Conservation (phyloP, 805 yeast species). For the Starmerella ratchasimensis region DNA sequence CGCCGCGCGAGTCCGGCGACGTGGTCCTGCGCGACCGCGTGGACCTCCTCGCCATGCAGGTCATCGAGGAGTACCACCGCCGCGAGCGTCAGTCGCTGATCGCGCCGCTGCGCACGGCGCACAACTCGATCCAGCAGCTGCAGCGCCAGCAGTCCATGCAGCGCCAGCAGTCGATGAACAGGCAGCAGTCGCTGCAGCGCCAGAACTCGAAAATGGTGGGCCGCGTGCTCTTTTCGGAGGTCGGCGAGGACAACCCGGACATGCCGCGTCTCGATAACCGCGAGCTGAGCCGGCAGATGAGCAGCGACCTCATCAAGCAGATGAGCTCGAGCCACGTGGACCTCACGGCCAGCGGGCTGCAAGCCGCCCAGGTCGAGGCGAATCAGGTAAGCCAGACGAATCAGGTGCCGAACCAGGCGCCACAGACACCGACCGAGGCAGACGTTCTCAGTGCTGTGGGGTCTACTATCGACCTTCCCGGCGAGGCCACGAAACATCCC, state of each 20-base stretch:
- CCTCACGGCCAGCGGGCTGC: neutral
- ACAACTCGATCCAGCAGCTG: neutral
- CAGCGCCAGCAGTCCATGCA: too few species aligned
- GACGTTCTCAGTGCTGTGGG: too few species aligned
- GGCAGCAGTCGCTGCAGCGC: too few species aligned
- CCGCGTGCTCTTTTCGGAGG: too few species aligned
- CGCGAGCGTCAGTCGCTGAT: neutral
- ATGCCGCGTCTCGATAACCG: neutral
- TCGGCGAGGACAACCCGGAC: neutral
- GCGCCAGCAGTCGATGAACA: too few species aligned
- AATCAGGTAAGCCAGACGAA: neutral
- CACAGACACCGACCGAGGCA: too few species aligned
- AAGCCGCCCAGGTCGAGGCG: neutral
- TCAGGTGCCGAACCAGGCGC: too few species aligned
- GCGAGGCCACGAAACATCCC: too few species aligned
- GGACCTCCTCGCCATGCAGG: slow-evolving; percentile 25
- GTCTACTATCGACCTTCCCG: too few species aligned
- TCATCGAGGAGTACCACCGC: slow-evolving; percentile 21
- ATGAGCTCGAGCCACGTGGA: neutral
- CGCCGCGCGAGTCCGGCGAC: slow-evolving; percentile 2
- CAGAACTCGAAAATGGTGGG: too few species aligned
- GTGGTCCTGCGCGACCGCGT: slow-evolving; percentile 19
- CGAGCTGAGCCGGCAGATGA: slow-evolving; percentile 2
- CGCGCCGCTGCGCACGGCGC: neutral
- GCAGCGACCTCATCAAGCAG: slow-evolving; percentile 1